These are phyloP conservation scores for Leishmania amazonensis DNA, from an alignment of 208 protist species.

Conservation along the genomic window DNA sequence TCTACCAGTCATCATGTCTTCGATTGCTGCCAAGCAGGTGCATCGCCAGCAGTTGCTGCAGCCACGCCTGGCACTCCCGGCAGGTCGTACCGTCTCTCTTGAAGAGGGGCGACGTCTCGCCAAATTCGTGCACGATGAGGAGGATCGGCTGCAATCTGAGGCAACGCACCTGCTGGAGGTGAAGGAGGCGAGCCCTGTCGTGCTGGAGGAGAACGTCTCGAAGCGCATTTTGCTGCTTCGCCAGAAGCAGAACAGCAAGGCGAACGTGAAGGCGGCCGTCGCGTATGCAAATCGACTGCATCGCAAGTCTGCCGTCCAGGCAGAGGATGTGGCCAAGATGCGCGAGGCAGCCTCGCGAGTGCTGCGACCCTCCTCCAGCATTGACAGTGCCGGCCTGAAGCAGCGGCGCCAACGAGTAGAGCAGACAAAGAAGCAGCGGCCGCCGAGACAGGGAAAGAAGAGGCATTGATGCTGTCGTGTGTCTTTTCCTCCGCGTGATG, in stretches of 20 bases:
- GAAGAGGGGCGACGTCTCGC: slow-evolving; percentile 77
- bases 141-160: slow-evolving; percentile 57
- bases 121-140: slow-evolving; percentile 62
- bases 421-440: slow-evolving; percentile 31
- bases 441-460: slow-evolving; percentile 20
- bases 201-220: slow-evolving; percentile 73
- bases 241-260: slow-evolving; percentile 62
- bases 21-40: slow-evolving; percentile 58
- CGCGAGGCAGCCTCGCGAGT: slow-evolving; percentile 43
- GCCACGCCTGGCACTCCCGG: slow-evolving; percentile 67
- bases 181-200: slow-evolving; percentile 39
- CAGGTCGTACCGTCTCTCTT: slow-evolving; percentile 72
- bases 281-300: slow-evolving; percentile 53
- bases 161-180: slow-evolving; percentile 38
- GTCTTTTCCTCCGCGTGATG: not conserved
- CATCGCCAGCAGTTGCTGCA: slow-evolving; percentile 75
- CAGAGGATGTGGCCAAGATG: slow-evolving; percentile 39
- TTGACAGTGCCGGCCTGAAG: slow-evolving; percentile 21
- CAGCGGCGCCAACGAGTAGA: slow-evolving; percentile 46
- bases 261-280: slow-evolving; percentile 72
- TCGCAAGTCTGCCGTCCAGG: slow-evolving; percentile 29
- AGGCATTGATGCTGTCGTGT: slow-evolving; percentile 6
- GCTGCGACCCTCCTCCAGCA: slow-evolving; percentile 40
- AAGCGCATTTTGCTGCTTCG: slow-evolving; percentile 72
- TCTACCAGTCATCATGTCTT: slow-evolving; percentile 17